Conservation (phyloP, 208 protist genomes). For the Spongospora subterranea region DNA sequence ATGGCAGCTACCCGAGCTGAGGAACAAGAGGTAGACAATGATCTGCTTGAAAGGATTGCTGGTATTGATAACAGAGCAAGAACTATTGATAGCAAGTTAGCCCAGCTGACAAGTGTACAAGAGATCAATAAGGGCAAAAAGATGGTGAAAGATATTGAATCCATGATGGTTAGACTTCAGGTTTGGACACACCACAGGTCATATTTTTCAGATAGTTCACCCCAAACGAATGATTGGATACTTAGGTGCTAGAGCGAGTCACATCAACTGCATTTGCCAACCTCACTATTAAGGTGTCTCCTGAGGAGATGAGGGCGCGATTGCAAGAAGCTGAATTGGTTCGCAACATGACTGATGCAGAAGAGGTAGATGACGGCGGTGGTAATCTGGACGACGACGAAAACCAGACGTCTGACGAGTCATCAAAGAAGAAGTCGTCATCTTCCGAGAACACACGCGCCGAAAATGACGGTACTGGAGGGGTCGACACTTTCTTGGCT, state of each 20-base stretch:
- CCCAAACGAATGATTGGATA: too few species aligned
- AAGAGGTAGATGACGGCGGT: background rate
- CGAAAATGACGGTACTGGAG: conserved; percentile 27
- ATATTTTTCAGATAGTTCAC: too few species aligned
- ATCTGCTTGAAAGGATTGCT: conserved; percentile 18
- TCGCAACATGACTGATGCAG: background rate
- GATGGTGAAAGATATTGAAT: background rate
- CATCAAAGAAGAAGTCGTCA: background rate
- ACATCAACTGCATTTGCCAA: conserved; percentile 27
- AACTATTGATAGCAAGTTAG: conserved; percentile 34
- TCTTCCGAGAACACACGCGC: background rate
- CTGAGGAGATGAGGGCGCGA: background rate
- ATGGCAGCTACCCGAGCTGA: background rate
- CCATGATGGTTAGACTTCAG: background rate
- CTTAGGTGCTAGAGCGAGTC: conserved; percentile 38
- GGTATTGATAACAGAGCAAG: background rate
- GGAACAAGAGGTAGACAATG: background rate
- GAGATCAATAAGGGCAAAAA: conserved; percentile 47
- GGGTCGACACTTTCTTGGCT: conserved; percentile 39
- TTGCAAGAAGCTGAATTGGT: background rate
- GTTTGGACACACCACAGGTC: too few species aligned
- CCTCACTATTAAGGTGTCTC: background rate
- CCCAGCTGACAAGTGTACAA: conserved; percentile 37
- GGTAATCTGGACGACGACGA: background rate
- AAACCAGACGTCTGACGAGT: background rate